Conservation (phyloP, 176 grass and related monocot genomes). For the Zoysia pacifica region DNA sequence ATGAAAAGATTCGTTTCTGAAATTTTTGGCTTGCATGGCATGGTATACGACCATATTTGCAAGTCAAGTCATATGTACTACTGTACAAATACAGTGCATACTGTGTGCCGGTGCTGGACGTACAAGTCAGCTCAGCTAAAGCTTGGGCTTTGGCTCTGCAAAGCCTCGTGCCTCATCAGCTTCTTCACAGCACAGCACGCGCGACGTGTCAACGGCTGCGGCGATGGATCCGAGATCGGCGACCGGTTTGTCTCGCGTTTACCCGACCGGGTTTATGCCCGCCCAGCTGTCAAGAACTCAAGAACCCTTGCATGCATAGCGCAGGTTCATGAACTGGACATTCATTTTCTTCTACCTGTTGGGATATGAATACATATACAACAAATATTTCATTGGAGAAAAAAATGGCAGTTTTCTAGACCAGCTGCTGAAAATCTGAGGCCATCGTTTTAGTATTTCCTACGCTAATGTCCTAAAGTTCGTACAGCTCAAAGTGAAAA, state of each 20-base stretch:
- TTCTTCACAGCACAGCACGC: not conserved
- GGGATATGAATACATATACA: not conserved
- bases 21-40: not conserved
- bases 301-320: not conserved
- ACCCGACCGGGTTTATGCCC: constrained; percentile 31
- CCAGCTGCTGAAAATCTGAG: constrained; percentile 9
- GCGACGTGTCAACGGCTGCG: constrained; percentile 29
- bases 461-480: not conserved
- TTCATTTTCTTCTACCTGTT: not conserved
- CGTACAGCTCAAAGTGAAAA: not conserved
- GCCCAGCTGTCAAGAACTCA: constrained; percentile 28
- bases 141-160: not conserved
- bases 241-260: constrained; percentile 27
- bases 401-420: not conserved
- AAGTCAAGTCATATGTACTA: not conserved
- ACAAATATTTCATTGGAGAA: not conserved
- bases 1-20: constrained; percentile 7
- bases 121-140: not conserved
- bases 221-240: constrained; percentile 27
- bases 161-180: not conserved
- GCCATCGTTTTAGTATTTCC: not conserved
- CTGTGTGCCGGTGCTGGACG: not conserved
- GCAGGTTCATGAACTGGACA: not conserved
- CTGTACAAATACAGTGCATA: not conserved
- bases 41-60: not conserved